Conservation (phyloP, 768 basidiomycete species). For the Mycena metata region DNA sequence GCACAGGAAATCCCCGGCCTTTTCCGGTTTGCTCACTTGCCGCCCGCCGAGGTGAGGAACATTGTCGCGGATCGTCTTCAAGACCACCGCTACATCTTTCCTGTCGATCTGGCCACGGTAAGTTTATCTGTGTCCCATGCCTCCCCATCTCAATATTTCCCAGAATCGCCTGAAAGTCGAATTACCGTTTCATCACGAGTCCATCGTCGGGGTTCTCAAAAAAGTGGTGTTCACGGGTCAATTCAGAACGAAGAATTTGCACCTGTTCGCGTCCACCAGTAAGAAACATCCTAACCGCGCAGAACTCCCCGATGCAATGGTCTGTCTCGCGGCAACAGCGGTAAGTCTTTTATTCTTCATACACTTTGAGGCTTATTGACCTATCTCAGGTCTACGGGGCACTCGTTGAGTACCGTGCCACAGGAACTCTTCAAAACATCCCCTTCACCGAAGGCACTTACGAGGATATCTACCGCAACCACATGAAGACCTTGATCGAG, state of each 20-base stretch:
- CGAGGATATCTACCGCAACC: conserved; percentile 10
- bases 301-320: conserved; percentile 5
- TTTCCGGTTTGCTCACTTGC: not conserved
- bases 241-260: not conserved
- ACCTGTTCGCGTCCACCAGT: conserved; percentile 9
- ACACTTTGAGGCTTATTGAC: not conserved
- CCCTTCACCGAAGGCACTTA: conserved; percentile 11
- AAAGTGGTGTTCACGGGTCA: not conserved
- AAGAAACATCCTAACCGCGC: not conserved
- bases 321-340: conserved; percentile 7
- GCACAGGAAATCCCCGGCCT: not conserved
- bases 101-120: not conserved
- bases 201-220: not conserved
- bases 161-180: no score
- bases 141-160: no score
- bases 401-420: not conserved
- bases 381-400: not conserved
- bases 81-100: conserved; percentile 27
- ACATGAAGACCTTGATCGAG: not conserved
- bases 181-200: not conserved
- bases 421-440: conserved; percentile 2
- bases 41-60: not conserved
- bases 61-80: conserved; percentile 22
- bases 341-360: not conserved
- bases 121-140: no score